Conservation (phyloP, 129 eudicot species). For the Apium graveolens region DNA sequence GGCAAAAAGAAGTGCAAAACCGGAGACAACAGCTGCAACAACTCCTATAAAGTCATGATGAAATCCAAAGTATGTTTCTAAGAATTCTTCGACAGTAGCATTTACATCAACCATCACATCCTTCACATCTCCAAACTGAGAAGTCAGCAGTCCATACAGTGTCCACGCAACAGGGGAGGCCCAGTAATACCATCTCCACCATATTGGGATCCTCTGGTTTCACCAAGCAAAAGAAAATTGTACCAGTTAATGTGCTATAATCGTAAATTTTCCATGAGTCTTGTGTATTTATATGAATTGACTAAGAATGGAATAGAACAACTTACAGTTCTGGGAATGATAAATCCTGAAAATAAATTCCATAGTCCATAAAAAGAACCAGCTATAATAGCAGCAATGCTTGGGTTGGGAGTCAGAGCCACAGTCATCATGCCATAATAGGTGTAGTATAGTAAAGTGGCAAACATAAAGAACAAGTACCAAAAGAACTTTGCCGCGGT, state of each 20-base stretch:
- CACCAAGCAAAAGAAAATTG: neutral
- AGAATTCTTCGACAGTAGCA: neutral
- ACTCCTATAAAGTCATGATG: conserved; percentile 7
- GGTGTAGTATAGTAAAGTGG: conserved; percentile 25
- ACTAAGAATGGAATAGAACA: neutral
- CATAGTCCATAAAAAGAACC: conserved; percentile 17
- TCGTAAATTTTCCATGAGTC: neutral
- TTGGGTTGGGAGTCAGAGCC: conserved; percentile 21
- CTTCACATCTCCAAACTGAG: conserved; percentile 9
- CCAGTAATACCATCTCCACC: conserved; percentile 16
- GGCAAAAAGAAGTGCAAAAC: conserved; percentile 8
- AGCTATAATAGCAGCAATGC: conserved; percentile 14
- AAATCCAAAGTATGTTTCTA: neutral
- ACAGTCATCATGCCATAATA: conserved; percentile 29
- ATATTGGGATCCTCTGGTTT: conserved; percentile 10
- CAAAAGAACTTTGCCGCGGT: conserved; percentile 25
- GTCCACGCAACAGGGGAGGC: conserved; percentile 7
- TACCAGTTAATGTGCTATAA: no score
- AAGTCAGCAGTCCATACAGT: conserved; percentile 9
- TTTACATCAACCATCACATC: neutral
- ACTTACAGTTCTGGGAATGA: conserved; percentile 19
- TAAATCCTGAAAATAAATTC: conserved; percentile 28
- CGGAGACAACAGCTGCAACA: neutral
- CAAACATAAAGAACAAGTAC: conserved; percentile 30
- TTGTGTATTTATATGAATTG: neutral